Percentiles rank a stretch among this genome's conserved stretches.
Evolutionary conservation across 2,329 filamentous ascomycete species (phyloP).

Genomic region (Graphium sp.): DNA sequence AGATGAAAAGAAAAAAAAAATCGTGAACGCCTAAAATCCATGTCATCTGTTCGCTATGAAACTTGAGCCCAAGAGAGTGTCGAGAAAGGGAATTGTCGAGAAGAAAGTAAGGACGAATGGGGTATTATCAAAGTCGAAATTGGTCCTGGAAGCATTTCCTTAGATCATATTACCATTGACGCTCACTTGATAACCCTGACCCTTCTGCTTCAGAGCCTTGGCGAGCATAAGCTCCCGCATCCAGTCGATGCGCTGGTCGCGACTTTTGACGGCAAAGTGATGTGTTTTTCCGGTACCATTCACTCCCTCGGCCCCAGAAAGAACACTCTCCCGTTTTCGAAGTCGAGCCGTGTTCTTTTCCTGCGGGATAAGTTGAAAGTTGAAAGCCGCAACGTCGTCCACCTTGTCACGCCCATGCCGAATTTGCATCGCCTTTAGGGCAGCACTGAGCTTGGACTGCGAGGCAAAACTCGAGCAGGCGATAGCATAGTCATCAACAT

Average conservation of each 20-base stretch:
- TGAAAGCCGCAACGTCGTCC: slow-evolving; percentile 50
- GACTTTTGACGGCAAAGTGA: slow-evolving; percentile 76
- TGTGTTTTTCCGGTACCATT: slow-evolving; percentile 67
- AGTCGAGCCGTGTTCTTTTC: slow-evolving; percentile 36
- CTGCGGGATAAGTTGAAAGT: slow-evolving; percentile 71
- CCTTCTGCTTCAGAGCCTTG: slow-evolving; percentile 73
- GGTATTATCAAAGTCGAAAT: slow-evolving; percentile 3
- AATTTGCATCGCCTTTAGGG: slow-evolving; percentile 66
- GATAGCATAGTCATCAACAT: slow-evolving; percentile 79
- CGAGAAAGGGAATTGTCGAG: slow-evolving; percentile 4
- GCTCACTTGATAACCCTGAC: slow-evolving; percentile 65
- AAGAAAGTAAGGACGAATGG: slow-evolving; percentile 5
- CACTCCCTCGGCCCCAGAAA: slow-evolving; percentile 24
- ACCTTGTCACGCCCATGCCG: slow-evolving; percentile 30
- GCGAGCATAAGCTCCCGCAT: slow-evolving; percentile 88
- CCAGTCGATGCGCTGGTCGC: slow-evolving; percentile 93
- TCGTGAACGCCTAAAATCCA: too few species aligned
- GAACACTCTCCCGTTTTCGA: slow-evolving; percentile 33
- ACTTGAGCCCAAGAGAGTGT: slow-evolving; percentile 7
- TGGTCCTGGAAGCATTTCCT: slow-evolving; percentile 6
- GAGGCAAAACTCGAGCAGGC: slow-evolving; percentile 65
- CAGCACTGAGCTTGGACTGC: slow-evolving; percentile 67
- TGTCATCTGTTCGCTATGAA: too few species aligned
- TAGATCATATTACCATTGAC: slow-evolving; percentile 67
- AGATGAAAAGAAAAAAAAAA: slow-evolving; percentile 2